phyloP scores from a whole-genome alignment of 139 green algal species.

The Volvox reticuliferus region DNA sequence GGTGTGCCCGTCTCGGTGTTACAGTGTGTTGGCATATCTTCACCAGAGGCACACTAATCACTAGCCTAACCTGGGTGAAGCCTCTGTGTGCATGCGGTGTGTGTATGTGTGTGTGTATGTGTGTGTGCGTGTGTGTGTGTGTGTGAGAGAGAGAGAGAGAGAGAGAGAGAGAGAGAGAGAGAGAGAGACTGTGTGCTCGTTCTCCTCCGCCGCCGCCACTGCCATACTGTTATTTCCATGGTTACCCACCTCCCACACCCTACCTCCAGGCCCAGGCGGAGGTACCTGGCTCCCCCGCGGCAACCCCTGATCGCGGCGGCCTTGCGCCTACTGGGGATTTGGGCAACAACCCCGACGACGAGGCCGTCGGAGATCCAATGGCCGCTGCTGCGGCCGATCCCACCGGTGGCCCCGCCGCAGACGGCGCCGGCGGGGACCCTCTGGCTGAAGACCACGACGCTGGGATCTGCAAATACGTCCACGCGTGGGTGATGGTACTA shows the following conservation, averaged over 20 bases:
- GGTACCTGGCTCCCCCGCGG: not conserved
- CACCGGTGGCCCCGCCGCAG: slow-evolving; percentile 2
- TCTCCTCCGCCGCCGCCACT: not conserved
- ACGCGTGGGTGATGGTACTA: slow-evolving; percentile 89
- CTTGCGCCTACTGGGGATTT: not conserved
- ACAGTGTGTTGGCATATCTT: no score
- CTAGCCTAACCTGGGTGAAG: no score
- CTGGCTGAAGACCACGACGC: not conserved
- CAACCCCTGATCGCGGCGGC: not conserved
- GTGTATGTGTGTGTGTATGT: no score
- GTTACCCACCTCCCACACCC: not conserved
- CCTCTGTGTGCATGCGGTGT: no score
- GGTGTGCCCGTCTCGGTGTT: no score
- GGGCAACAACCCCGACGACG: not conserved
- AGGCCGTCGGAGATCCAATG: slow-evolving; percentile 13
- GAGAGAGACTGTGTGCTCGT: no score
- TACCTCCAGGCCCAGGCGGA: not conserved
- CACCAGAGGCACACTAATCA: no score
- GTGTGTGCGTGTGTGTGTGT: no score
- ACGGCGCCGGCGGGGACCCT: slow-evolving; percentile 22
- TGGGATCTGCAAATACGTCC: slow-evolving; percentile 63
- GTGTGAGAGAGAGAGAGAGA: no score
- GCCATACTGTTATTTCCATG: not conserved
- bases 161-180: no score
- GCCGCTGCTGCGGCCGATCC: not conserved